Evolutionary conservation across 2,329 filamentous ascomycete species (phyloP), one percentile per base, ranked within the genome.

Genomic region (Phyllachora maydis): DNA sequence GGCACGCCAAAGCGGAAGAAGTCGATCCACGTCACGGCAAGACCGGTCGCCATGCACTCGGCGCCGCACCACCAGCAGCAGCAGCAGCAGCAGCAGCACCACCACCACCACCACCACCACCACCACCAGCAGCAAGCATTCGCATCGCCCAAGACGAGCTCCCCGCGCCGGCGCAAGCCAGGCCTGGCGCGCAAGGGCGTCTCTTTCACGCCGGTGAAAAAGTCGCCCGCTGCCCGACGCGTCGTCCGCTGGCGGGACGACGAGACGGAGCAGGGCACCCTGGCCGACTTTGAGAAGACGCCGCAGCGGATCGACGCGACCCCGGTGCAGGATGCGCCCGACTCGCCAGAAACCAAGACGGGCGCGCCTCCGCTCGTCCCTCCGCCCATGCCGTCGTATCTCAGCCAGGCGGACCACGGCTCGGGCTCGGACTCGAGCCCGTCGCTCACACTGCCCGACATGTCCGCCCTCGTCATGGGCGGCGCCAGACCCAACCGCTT

Each of bases 181-280:
- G 38, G 71, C 57, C 45, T 43, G 30, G 36, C 45, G 13, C 58
- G 59, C 30, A 92, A 90, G 48, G 67, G 69, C 8, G 58, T 92
- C 23, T 65, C 67, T 15, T 90, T 90, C 39, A 82, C 81, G 2
- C 81, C 82, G 0, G 71, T 72, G 30, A 91, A 78, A 48, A 70
- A 77, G 49, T 73, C 72, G 45, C 59, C 62, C 7, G 59, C 65
- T 9, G 7, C 65, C 70, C 81, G 81, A 47, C 66, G 83, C 29
- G 72, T 63, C 21, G 85, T 98, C 5, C 67, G 85, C 32, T 98
- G 88, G 88, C 71, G 79, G 28, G 82, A 91, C 38, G 88, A 95
- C 37, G 79, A 66, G 39, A 53, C 73, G 3, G 75, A 90, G 39
- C 69, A 85, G 24, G 83, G 82, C 13, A 71, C 73, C 1, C 53